Evolutionary conservation across 202 grass and related monocot genomes (phyloP).

Genomic region (Setaria viridis): DNA sequence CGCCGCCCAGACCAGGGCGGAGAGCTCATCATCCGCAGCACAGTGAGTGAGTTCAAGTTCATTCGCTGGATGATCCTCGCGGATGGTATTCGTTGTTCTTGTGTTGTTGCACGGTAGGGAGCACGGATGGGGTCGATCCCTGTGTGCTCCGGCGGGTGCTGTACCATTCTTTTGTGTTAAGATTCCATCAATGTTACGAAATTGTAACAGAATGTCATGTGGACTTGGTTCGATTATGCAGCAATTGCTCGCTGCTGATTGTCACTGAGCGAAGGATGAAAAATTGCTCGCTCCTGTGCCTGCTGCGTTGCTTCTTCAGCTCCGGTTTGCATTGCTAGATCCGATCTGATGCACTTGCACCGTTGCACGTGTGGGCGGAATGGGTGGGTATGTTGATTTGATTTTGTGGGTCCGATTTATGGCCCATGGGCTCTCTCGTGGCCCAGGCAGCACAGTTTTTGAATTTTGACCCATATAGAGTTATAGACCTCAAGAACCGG

Average conservation of each 20-base stretch:
- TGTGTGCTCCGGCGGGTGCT: conserved; percentile 36
- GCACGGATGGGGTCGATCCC: conserved; percentile 10
- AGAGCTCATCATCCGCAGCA: conserved; percentile 42
- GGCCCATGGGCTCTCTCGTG: neutral
- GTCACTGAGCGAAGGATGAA: conserved; percentile 8
- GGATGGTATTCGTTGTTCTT: conserved; percentile 7
- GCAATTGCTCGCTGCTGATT: conserved; percentile 43
- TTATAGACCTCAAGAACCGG: no score
- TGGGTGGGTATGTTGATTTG: neutral
- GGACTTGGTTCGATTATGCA: conserved; percentile 40
- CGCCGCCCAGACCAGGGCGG: conserved; percentile 30
- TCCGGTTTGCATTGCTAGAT: neutral
- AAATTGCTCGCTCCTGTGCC: neutral
- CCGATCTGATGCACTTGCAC: neutral
- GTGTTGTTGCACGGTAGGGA: conserved; percentile 32
- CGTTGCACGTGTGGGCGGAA: neutral
- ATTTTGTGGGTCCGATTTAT: neutral
- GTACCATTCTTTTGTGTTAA: conserved; percentile 63
- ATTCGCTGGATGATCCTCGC: neutral
- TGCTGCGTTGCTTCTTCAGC: neutral
- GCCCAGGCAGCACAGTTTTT: no score
- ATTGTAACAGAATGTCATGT: conserved; percentile 50
- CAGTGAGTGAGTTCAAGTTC: neutral
- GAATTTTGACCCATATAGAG: no score
- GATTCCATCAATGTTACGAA: conserved; percentile 45